phyloP scores from a whole-genome alignment of 2,329 filamentous ascomycete genomes.

The Plenodomus tracheiphilus region DNA sequence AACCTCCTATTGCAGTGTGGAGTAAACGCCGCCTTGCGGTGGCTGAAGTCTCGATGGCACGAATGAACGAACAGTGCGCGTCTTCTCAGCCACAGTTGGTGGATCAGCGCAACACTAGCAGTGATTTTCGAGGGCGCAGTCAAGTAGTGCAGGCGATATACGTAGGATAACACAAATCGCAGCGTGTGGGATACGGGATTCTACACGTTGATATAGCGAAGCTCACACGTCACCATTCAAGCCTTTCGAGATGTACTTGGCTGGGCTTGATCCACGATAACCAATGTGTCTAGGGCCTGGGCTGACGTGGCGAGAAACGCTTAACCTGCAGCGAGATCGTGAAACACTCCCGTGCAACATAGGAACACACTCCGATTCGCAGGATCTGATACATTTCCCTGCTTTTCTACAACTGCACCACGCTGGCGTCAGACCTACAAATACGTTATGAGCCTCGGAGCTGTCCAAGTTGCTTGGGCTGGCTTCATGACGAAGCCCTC shows the following conservation, averaged over 20 bases:
- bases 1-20: constrained; percentile 1
- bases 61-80: constrained; percentile 2
- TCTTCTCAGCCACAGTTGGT: constrained; percentile 3
- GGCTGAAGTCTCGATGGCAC: not conserved
- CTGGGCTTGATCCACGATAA: constrained; percentile 15
- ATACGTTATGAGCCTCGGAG: not conserved
- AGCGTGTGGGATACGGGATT: constrained; percentile 8
- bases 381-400: constrained; percentile 5
- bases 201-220: constrained; percentile 4
- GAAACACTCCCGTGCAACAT: constrained; percentile 3
- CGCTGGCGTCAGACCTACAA: not conserved
- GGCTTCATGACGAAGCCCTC: not conserved
- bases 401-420: not conserved
- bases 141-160: constrained; percentile 11
- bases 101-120: not conserved
- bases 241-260: constrained; percentile 20
- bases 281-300: constrained; percentile 5
- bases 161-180: constrained; percentile 2
- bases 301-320: constrained; percentile 15
- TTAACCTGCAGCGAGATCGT: constrained; percentile 13
- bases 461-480: not conserved
- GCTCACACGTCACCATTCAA: constrained; percentile 28
- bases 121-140: constrained; percentile 2
- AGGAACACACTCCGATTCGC: constrained; percentile 2
- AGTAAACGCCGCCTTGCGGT: too few relatives aligned